Evolutionary conservation across 768 basidiomycete genomes (phyloP).

Genomic region (Auricularia cornea): DNA sequence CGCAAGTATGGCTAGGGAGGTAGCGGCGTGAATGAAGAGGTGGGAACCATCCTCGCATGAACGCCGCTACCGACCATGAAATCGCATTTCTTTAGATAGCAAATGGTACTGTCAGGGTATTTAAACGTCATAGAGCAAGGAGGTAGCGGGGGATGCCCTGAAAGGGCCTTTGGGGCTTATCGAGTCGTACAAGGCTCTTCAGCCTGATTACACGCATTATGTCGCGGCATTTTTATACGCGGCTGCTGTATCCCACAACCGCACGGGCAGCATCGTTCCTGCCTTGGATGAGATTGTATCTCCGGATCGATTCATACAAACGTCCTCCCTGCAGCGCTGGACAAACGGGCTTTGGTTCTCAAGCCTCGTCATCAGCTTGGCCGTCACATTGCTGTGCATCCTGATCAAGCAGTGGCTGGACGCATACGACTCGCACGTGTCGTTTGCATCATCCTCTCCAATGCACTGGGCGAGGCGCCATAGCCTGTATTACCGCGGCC

Average conservation of each 20-base stretch:
- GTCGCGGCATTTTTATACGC: neutral
- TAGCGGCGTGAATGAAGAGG: too few relatives aligned
- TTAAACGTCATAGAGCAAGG: too few relatives aligned
- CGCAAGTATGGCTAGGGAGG: too few relatives aligned
- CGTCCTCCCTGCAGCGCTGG: neutral
- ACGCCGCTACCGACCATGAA: too few relatives aligned
- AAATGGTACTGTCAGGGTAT: too few relatives aligned
- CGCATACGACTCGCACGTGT: neutral
- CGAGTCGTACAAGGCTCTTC: constrained; percentile 10
- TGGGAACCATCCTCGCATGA: too few relatives aligned
- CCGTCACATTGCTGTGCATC: neutral
- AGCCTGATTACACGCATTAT: constrained; percentile 3
- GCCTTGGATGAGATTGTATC: too few relatives aligned
- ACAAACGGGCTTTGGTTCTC: constrained; percentile 5
- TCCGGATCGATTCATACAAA: neutral
- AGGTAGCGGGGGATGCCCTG: too few relatives aligned
- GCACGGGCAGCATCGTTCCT: too few relatives aligned
- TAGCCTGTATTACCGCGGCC: neutral
- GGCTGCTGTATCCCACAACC: neutral
- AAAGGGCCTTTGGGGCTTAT: too few relatives aligned
- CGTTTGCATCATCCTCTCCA: neutral
- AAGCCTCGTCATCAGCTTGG: neutral
- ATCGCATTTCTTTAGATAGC: too few relatives aligned
- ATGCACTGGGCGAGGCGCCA: neutral
- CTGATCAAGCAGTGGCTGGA: constrained; percentile 1